Evolutionary conservation across 345 rosid species (phyloP).

Genomic region (Aurinia saxatilis): DNA sequence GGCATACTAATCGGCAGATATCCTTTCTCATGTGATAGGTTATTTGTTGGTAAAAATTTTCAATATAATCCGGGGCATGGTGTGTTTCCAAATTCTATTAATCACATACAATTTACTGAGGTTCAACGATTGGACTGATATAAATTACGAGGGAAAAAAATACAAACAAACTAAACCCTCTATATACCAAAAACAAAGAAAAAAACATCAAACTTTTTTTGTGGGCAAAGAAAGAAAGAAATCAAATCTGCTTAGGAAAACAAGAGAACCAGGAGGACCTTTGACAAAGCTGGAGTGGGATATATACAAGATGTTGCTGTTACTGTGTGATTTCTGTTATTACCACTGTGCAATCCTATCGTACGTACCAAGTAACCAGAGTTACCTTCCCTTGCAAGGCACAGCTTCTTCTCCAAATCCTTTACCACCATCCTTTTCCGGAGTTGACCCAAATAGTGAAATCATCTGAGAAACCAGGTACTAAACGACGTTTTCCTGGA

Average conservation of each 20-base stretch:
- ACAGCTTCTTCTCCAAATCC: not conserved
- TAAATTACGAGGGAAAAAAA: not conserved
- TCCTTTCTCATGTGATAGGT: too few relatives aligned
- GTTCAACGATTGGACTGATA: not conserved
- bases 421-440: slow-evolving; percentile 15
- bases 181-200: not conserved
- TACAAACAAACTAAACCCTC: slow-evolving; percentile 7
- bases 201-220: not conserved
- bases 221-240: not conserved
- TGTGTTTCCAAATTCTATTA: not conserved
- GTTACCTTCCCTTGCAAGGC: slow-evolving; percentile 12
- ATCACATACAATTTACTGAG: not conserved
- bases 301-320: slow-evolving; percentile 22
- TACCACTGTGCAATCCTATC: not conserved
- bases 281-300: slow-evolving; percentile 9
- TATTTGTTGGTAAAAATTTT: too few relatives aligned
- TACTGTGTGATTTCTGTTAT: not conserved
- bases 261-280: not conserved
- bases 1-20: too few relatives aligned
- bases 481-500: not conserved
- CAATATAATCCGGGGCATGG: not conserved
- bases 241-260: not conserved
- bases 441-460: slow-evolving; percentile 23
- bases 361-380: slow-evolving; percentile 3
- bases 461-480: slow-evolving; percentile 22